These are phyloP conservation scores for Globisporangium takayamanum DNA, from an alignment of 352 stramenopile genomes.

Conservation along the genomic window DNA sequence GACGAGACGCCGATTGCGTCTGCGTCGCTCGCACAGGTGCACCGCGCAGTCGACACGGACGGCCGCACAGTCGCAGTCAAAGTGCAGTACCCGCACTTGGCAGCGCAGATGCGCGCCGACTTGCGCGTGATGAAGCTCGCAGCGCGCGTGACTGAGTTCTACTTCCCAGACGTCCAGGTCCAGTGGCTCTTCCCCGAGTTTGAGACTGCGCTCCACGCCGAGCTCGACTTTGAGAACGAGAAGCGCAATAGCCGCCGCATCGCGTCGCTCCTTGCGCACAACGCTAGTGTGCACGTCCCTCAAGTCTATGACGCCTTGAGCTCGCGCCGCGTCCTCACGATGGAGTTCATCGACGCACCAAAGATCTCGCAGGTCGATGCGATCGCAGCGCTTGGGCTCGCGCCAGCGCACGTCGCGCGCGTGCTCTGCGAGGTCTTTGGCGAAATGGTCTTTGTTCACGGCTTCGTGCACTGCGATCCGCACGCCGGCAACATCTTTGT, in stretches of 20 bases:
- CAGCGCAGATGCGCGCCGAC: constrained; percentile 66
- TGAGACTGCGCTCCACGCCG: constrained; percentile 57
- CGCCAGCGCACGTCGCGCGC: constrained; percentile 73
- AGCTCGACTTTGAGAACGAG: constrained; percentile 85
- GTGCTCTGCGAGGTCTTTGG: constrained; percentile 91
- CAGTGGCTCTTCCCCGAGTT: constrained; percentile 96
- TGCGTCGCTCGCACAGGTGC: constrained; percentile 95
- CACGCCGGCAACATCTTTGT: constrained; percentile 94
- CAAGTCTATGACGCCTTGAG: constrained; percentile 83
- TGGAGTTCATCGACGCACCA: constrained; percentile 96
- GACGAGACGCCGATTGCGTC: constrained; percentile 90
- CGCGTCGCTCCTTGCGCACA: constrained; percentile 45
- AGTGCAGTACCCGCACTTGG: constrained; percentile 91
- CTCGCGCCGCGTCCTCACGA: constrained; percentile 90
- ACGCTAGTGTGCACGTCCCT: constrained; percentile 71
- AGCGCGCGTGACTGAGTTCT: constrained; percentile 56
- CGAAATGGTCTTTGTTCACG: constrained; percentile 93
- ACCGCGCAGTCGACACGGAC: constrained; percentile 86
- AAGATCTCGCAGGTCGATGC: constrained; percentile 88
- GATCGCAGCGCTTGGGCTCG: constrained; percentile 78
- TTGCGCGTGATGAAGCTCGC: constrained; percentile 65
- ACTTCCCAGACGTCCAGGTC: constrained; percentile 89
- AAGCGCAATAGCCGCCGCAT: constrained; percentile 76
- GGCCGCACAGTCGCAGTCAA: constrained; percentile 94
- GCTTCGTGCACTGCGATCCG: constrained; percentile 96